Evolutionary conservation across 139 green algal species (phyloP).

Genomic region (Coelastrella sp.): DNA sequence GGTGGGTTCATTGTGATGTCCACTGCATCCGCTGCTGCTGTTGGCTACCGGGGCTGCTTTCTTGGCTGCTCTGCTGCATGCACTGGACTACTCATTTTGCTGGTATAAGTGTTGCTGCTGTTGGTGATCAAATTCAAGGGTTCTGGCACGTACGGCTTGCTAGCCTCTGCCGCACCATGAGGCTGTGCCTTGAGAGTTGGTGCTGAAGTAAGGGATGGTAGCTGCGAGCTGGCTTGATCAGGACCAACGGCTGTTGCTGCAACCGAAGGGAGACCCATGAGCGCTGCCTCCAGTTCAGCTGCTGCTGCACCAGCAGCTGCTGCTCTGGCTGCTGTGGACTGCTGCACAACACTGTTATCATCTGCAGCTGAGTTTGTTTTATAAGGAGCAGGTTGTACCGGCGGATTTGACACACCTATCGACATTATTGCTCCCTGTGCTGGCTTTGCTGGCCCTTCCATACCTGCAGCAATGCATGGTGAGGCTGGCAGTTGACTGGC

Average conservation of each 20-base stretch:
- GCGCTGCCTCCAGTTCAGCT: conserved; percentile 32
- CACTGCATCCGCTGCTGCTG: too few relatives aligned
- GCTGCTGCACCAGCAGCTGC: conserved; percentile 38
- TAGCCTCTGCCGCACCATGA: too few relatives aligned
- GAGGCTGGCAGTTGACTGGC: not conserved
- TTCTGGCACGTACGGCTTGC: too few relatives aligned
- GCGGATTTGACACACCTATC: too few relatives aligned
- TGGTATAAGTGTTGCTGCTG: not conserved
- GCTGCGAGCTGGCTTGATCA: not conserved
- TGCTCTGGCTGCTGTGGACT: conserved; percentile 33
- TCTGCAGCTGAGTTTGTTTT: not conserved
- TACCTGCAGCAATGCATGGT: not conserved
- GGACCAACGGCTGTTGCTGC: not conserved
- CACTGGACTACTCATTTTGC: too few relatives aligned
- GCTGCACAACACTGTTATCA: not conserved
- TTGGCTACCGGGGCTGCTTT: too few relatives aligned
- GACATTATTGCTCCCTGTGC: too few relatives aligned
- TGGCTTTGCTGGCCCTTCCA: not conserved
- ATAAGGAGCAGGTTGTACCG: not conserved
- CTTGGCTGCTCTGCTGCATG: too few relatives aligned
- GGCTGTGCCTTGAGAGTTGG: too few relatives aligned
- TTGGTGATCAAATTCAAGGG: not conserved
- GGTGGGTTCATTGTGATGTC: too few relatives aligned
- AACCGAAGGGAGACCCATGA: conserved; percentile 7
- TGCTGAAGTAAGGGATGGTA: too few relatives aligned